Evolutionary conservation across 1,284 basidiomycete species (phyloP), one percentile per base, ranked within the genome.

Genomic region (Boletus albobrunnescens): DNA sequence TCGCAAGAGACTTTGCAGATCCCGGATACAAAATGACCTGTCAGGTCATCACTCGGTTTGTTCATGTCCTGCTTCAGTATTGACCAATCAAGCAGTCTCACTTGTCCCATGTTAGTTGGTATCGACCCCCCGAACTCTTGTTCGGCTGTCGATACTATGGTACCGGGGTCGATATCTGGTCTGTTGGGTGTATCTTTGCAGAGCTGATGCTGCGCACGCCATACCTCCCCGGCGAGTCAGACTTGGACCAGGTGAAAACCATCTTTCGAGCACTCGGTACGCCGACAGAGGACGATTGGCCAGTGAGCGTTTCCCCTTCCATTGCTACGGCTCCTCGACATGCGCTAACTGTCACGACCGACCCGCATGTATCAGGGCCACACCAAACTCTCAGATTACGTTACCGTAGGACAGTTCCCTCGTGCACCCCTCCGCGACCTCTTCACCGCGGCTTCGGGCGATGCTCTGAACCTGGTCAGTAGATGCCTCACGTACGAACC

Each of bases 261-360:
- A 97, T 87, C 50, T 98, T 96, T 65, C 84, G 88, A 33, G 95
- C 95, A 0, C 76, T 99, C 16, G 96, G 96, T 0, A 94, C 94
- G 5, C 96, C 96, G 0, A 91, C 91, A 1, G 94, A 98, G 60
- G 84, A 91, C 44, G 94, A 98, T 22, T 99, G 96, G 96, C 95
- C 95, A 1, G 90, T 94, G 67, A 48, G 67, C 56, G 20, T 41
- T 20, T 16, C 41, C 23, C 17, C 11, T 6, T 16, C 14, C 16
- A 10, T 13, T 16, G 14, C 27, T 35, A 13, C 26, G 17, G 31
- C 28, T 7, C 22, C n/a, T 36, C 17, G 28, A 33, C 14, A 12
- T 17, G 30, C 7, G 16, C 37, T 51, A 28, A 51, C 36, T 6
- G 14, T 24, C 41, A 13, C 31, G 17, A n/a, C n/a, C n/a, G 36